phyloP scores from a whole-genome alignment of 805 yeast genomes.

The Starmerella kuoi region DNA sequence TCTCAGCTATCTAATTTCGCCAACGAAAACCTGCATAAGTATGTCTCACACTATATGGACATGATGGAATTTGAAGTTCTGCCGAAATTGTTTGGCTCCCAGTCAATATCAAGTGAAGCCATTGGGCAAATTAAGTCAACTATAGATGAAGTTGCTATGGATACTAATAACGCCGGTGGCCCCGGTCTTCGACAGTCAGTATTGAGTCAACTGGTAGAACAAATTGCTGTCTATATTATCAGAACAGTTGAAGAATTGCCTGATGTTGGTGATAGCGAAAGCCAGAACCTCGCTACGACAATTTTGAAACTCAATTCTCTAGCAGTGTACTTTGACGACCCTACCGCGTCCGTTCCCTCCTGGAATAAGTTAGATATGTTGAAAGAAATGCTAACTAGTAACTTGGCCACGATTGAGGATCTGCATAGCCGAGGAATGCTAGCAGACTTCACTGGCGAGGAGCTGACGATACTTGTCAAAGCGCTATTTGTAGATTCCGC shows the following conservation, averaged over 20 bases:
- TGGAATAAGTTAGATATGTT: slow-evolving; percentile 32
- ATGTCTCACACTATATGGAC: slow-evolving; percentile 1
- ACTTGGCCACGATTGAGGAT: slow-evolving; percentile 25
- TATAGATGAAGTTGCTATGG: slow-evolving; percentile 14
- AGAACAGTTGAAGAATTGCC: slow-evolving; percentile 16
- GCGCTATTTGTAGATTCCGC: slow-evolving; percentile 30
- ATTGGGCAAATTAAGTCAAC: slow-evolving; percentile 2
- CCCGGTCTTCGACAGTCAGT: slow-evolving; percentile 17
- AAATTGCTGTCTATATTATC: slow-evolving; percentile 20
- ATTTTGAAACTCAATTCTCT: slow-evolving; percentile 15
- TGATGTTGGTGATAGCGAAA: slow-evolving; percentile 28
- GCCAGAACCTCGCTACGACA: slow-evolving; percentile 12
- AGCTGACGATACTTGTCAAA: slow-evolving; percentile 25
- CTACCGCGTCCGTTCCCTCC: slow-evolving; percentile 24
- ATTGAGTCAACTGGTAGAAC: slow-evolving; percentile 29
- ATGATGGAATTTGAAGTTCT: slow-evolving; percentile 10
- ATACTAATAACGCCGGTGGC: slow-evolving; percentile 17
- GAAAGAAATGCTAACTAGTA: slow-evolving; percentile 27
- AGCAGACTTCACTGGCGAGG: slow-evolving; percentile 27
- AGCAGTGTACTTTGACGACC: slow-evolving; percentile 17
- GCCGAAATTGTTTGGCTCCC: slow-evolving; percentile 7
- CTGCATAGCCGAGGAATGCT: slow-evolving; percentile 24
- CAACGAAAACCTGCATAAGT: slow-evolving; percentile 7
- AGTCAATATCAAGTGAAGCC: not conserved
- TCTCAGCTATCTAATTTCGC: slow-evolving; percentile 9